Conservation (phyloP, 2,329 filamentous ascomycete genomes). For the Fusarium paranaense region DNA sequence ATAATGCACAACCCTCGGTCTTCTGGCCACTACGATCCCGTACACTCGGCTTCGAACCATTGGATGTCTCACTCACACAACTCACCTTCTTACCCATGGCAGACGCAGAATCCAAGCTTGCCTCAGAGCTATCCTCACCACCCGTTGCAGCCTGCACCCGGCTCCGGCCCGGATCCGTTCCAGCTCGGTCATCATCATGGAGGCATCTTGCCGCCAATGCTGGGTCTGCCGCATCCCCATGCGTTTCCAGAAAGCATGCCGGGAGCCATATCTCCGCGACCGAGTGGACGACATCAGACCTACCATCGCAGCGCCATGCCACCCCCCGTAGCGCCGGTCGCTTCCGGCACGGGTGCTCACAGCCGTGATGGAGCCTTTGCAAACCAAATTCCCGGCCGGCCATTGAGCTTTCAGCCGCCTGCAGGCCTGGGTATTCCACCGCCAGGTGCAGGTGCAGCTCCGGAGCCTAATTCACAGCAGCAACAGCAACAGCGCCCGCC, state of each 20-base stretch:
- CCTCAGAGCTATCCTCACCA: slow-evolving; percentile 39
- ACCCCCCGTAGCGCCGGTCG: slow-evolving; percentile 7
- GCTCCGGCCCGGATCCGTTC: slow-evolving; percentile 34
- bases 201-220: slow-evolving; percentile 39
- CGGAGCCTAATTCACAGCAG: slow-evolving; percentile 37
- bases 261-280: slow-evolving; percentile 26
- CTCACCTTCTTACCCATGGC: slow-evolving; percentile 40
- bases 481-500: slow-evolving; percentile 10
- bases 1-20: slow-evolving; percentile 37
- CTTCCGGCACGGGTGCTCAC: slow-evolving; percentile 12
- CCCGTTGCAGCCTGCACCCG: slow-evolving; percentile 22
- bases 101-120: slow-evolving; percentile 23
- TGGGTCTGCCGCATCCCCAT: slow-evolving; percentile 29
- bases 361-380: slow-evolving; percentile 34
- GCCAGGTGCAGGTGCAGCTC: slow-evolving; percentile 3
- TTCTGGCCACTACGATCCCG: slow-evolving; percentile 43
- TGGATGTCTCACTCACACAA: slow-evolving; percentile 43
- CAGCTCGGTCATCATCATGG: slow-evolving; percentile 34
- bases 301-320: slow-evolving; percentile 29
- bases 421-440: slow-evolving; percentile 24
- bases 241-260: slow-evolving; percentile 27
- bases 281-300: slow-evolving; percentile 18
- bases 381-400: slow-evolving; percentile 37
- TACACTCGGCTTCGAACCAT: slow-evolving; percentile 41
- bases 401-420: slow-evolving; percentile 34